Evolutionary conservation across 495 filamentous ascomycete species (phyloP), one percentile per base, ranked within the genome.

Genomic region (Trichoderma reesei): DNA sequence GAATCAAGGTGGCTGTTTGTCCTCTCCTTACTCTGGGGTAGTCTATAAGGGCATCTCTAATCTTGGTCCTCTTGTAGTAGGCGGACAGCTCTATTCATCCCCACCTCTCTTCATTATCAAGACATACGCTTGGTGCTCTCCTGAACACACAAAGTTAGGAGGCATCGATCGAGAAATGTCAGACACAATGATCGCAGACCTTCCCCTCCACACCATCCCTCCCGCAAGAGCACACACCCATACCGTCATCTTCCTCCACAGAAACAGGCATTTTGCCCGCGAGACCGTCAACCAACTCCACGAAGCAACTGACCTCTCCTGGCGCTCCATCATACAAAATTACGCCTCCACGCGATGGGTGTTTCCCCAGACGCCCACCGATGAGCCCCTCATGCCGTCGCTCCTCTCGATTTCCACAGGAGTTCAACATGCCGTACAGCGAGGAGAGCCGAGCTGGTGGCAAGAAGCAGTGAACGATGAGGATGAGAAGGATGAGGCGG

Each of bases 121-220:
- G 26, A 26, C 26, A 26, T 26, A 26, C 26, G 26, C 26, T 26
- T 26, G 26, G 26, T 26, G 26, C 26, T 26, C 26, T 26, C 26
- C 26, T 26, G 26, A 26, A 34, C n/a, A 56, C 13, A 56, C 20
- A 33, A 10, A 56, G 20, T 7, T 6, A 56, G n/a, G 48, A 56
- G 3, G 11, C 8, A 26, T 26, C 26, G 1, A 26, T 26, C 26
- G 26, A 26, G 26, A 51, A 48, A 48, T 5, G 44, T 14, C 5
- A 54, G 31, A 56, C 8, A 56, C 51, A 36, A 56, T 56, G 51
- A 26, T 56, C 20, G 51, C 51, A 33, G 51, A 56, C 31, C 51
- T 56, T 14, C 51, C 31, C 0, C 51, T 56, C 8, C 8, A 8
- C 5, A 56, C 51, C 26, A 56, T 56, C 51, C 51, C 51, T 33